phyloP scores from a whole-genome alignment of 805 yeast genomes.

The Kazachstania kunashirensis region DNA sequence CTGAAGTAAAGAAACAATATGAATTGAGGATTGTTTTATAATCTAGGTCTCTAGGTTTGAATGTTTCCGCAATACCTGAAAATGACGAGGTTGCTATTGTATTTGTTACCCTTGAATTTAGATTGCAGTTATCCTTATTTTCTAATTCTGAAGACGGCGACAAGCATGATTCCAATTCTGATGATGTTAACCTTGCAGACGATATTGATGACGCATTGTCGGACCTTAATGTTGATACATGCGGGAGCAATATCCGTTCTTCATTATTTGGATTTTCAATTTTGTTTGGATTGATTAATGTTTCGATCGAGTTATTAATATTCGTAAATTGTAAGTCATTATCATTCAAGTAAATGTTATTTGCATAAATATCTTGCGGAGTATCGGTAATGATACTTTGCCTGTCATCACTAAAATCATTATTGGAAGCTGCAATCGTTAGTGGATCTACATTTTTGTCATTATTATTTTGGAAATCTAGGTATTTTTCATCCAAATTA shows the following conservation, averaged over 20 bases:
- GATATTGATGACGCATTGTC: not conserved
- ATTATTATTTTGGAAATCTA: not conserved
- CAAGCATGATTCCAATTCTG: not conserved
- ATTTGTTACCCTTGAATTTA: constrained; percentile 1
- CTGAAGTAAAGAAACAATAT: constrained; percentile 5
- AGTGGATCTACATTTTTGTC: constrained; percentile 3
- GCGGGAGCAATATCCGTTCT: not conserved
- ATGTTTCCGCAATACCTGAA: not conserved
- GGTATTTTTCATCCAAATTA: not conserved
- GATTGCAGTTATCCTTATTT: not conserved
- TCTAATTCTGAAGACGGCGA: not conserved
- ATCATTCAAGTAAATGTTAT: not conserved
- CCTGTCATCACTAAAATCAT: constrained; percentile 11
- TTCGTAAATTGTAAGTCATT: not conserved
- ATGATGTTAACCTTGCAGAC: not conserved
- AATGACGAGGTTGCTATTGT: constrained; percentile 1
- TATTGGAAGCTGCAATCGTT: constrained; percentile 4
- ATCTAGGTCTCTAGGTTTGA: constrained; percentile 3
- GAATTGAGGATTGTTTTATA: constrained; percentile 5
- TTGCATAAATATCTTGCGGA: constrained; percentile 1
- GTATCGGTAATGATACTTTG: constrained; percentile 17
- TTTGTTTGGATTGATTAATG: constrained; percentile 7
- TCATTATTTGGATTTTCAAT: not conserved
- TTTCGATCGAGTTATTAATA: constrained; percentile 14
- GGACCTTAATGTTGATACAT: constrained; percentile 1